phyloP scores from a whole-genome alignment of 345 rosid genomes.

The Capsella bursapastoris region DNA sequence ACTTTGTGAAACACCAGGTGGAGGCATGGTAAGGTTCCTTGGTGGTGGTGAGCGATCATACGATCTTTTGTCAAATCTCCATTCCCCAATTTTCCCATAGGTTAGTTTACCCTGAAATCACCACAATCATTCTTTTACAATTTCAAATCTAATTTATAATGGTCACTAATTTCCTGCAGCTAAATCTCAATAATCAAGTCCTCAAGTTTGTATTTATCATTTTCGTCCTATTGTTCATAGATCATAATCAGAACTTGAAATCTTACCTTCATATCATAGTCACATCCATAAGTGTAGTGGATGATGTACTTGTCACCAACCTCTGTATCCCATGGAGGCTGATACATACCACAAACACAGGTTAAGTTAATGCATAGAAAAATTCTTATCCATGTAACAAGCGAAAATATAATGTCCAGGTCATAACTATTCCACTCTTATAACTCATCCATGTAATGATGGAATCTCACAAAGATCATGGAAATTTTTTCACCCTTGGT shows the following conservation, averaged over 20 bases:
- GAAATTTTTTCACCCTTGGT: neutral
- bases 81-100: constrained; percentile 92
- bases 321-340: constrained; percentile 99
- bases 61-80: constrained; percentile 98
- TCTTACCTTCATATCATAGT: constrained; percentile 87
- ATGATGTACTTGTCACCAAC: constrained; percentile 82
- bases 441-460: neutral
- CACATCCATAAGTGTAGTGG: constrained; percentile 97
- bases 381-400: neutral
- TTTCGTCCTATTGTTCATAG: constrained; percentile 1
- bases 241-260: neutral
- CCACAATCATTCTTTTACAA: neutral
- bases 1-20: constrained; percentile 89
- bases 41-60: constrained; percentile 64
- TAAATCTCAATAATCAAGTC: neutral
- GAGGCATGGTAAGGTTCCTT: constrained; percentile 89
- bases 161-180: no score
- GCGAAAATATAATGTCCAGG: neutral
- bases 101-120: constrained; percentile 69
- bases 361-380: constrained; percentile 20
- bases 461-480: neutral
- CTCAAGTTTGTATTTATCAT: neutral
- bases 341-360: constrained; percentile 39
- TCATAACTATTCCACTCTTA: neutral
- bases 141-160: neutral